Evolutionary conservation across 768 basidiomycete genomes (phyloP), one percentile per base, ranked within the genome.

Genomic region (Lentinula aciculospora): DNA sequence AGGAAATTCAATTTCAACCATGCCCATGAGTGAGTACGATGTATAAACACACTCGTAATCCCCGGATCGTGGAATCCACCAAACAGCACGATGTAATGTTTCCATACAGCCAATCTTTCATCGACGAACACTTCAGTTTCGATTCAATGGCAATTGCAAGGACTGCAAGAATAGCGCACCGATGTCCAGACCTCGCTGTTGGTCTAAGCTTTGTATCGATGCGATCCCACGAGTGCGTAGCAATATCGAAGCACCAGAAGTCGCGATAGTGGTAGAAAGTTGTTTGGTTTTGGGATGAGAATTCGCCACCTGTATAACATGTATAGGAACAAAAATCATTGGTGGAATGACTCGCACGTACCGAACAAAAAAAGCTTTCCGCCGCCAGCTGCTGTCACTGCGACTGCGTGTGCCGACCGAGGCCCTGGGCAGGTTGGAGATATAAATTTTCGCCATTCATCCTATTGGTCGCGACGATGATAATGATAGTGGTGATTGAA

Each of bases 11-110:
- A 45, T 27, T 19, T 34, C 23, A 12, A 7, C n/a, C n/a, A n/a
- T n/a, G n/a, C n/a, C n/a, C n/a, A n/a, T n/a, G n/a, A 32, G 51
- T 3, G 40, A 19, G 10, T 19, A 32, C 25, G 29, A 29, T 39
- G 42, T 6, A 39, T 28, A 60, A 28, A n/a, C 81, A 48, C 63
- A 91, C 90, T 95, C 44, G 83, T 84, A 47, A 89, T 74, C 2
- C 94, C 93, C 1, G 90, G 88, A 66, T 95, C 92, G 61, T 91
- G 88, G 68, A 95, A 95, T 1, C 93, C 94, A 4, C 93, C 94
- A 66, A 95, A 97, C 0, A 96, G 75, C 36, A 95, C 78, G 27
- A 95, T 81, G 56, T 80, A 84, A 53, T 95, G 88, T 66, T 95
- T 96, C 90, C 90, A 96, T 44, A 89, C 74, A 0, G 88, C 88